Evolutionary conservation across 2,329 filamentous ascomycete genomes (phyloP), one percentile per base, ranked within the genome.

Genomic region (Fusarium pilosicola): DNA sequence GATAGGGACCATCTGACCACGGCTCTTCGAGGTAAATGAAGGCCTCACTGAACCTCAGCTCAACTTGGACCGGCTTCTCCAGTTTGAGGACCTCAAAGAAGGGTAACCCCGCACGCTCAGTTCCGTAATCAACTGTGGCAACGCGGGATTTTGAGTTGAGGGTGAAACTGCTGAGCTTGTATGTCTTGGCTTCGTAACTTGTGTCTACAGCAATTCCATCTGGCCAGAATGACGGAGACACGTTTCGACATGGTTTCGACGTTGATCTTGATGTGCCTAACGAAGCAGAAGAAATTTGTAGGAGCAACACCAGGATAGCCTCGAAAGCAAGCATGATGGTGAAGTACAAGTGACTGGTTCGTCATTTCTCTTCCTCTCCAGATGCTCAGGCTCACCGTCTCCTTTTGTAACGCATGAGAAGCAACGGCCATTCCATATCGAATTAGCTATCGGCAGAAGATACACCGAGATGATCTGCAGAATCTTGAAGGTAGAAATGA

Each of bases 151-250:
- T 49, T 24, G 62, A 64, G 48, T 42, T 26, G 13, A 66, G 48
- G 8, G 61, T 57, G 24, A 65, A 66, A 18, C 41, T 46, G 39
- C n/a, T 36, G n/a, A 24, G 41, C 30, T 57, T 57, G n/a, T 14
- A 46, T 26, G 39, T 57, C 28, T 26, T 46, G 72, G 70, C 62
- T 42, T 65, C 60, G 30, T 76, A 34, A 45, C 39, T 57, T 34
- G 38, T 44, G 34, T 34, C 54, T 32, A 57, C 39, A 46, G 54
- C 30, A 57, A 57, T 46, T 46, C 55, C 55, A 46, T 46, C 55
- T 46, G 55, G 55, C 55, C 39, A 46, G 24, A 57, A 46, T 34
- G 55, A 57, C 18, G 30, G 30, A 34, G 39, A 18, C 28, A 26
- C 28, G 39, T 18, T 57, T 57, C 55, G 39, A 24, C 39, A 46